phyloP scores from a whole-genome alignment of 371 early-diverging fungal species.

The Entomophthora muscae region DNA sequence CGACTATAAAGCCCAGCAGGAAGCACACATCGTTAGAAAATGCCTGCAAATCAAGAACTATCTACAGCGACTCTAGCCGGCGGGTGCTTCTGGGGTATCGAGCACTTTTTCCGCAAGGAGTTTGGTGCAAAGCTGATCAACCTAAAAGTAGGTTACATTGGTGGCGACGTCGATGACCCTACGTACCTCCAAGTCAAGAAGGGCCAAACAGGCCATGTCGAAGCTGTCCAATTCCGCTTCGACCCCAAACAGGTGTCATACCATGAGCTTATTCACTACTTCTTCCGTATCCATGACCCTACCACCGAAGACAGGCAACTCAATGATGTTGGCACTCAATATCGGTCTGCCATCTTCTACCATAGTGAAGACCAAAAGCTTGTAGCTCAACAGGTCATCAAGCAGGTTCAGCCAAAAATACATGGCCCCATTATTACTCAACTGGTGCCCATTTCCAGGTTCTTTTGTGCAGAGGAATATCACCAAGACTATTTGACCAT shows the following conservation, averaged over 20 bases:
- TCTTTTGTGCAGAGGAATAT: conserved; percentile 80
- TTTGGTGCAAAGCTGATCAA: conserved; percentile 29
- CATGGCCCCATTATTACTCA: conserved; percentile 40
- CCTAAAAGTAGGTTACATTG: conserved; percentile 61
- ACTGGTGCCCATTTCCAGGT: conserved; percentile 47
- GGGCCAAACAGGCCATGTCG: conserved; percentile 63
- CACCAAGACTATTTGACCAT: conserved; percentile 59
- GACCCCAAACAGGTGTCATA: conserved; percentile 50
- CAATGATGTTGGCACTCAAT: conserved; percentile 61
- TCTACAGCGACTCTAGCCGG: conserved; percentile 19
- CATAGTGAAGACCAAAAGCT: conserved; percentile 47
- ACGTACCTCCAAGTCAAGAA: conserved; percentile 36
- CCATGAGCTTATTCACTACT: conserved; percentile 54
- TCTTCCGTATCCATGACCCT: conserved; percentile 66
- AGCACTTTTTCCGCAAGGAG: conserved; percentile 49
- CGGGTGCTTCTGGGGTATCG: conserved; percentile 49
- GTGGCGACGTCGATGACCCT: conserved; percentile 36
- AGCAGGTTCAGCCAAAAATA: conserved; percentile 19
- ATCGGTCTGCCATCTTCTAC: conserved; percentile 74
- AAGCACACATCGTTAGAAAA: too few relatives aligned
- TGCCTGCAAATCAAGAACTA: too few relatives aligned
- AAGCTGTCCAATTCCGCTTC: conserved; percentile 58
- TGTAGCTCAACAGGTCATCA: conserved; percentile 44
- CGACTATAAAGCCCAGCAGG: too few relatives aligned
- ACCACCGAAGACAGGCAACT: conserved; percentile 31